Evolutionary conservation across 192 early-diverging fungal species (phyloP).

Genomic region (Coemansia sp.): DNA sequence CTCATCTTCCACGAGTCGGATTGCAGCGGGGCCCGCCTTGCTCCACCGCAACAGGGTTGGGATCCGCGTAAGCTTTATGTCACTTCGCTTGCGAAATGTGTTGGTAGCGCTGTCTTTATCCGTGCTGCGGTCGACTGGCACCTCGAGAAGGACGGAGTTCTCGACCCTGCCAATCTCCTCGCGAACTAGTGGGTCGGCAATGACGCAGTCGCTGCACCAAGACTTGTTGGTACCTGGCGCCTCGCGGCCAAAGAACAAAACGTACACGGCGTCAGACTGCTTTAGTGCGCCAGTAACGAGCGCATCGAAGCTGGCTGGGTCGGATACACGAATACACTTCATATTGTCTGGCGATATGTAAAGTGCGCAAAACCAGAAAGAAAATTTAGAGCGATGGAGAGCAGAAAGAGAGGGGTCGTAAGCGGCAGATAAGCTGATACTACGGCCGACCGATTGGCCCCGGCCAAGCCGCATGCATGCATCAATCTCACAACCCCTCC

Average conservation of each 20-base stretch:
- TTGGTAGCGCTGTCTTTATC: constrained; percentile 20
- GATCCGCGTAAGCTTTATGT: constrained; percentile 29
- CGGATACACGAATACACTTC: constrained; percentile 40
- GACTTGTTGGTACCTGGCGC: constrained; percentile 18
- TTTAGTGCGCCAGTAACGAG: constrained; percentile 3
- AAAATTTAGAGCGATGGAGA: background rate
- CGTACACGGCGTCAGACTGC: constrained; percentile 28
- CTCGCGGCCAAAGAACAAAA: constrained; percentile 53
- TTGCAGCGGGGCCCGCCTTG: constrained; percentile 13
- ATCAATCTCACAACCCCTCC: no score
- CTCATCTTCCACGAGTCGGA: constrained; percentile 39
- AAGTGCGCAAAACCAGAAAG: background rate
- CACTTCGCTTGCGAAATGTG: constrained; percentile 29
- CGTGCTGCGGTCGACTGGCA: constrained; percentile 42
- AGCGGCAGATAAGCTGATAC: background rate
- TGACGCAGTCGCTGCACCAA: constrained; percentile 51
- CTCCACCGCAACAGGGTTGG: constrained; percentile 47
- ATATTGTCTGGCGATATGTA: background rate
- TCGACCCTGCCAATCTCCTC: constrained; percentile 21
- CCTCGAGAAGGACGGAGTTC: constrained; percentile 36
- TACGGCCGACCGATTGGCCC: no score
- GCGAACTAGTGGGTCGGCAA: constrained; percentile 49
- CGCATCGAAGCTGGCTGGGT: constrained; percentile 31
- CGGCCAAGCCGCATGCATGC: no score
- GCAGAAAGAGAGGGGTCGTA: background rate